A percentile compares a stretch with the other conserved stretches of the same genome.
These are phyloP conservation scores for Quercus aquifolioides DNA, from an alignment of 306 rosid genomes.

Conservation along the genomic window DNA sequence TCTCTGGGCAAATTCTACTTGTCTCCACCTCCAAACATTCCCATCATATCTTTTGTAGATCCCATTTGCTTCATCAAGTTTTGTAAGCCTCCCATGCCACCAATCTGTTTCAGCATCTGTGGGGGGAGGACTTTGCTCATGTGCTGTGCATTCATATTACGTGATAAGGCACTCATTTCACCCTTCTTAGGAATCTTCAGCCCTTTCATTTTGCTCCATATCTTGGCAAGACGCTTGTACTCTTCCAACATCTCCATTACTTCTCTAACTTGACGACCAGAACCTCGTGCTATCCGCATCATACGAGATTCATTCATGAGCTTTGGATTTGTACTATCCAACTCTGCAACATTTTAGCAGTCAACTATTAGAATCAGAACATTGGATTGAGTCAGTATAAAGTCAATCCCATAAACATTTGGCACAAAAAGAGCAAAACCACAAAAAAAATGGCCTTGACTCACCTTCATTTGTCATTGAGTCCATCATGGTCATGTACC, in stretches of 20 bases:
- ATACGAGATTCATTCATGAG: slow-evolving; percentile 72
- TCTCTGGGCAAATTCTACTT: slow-evolving; percentile 21
- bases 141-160: slow-evolving; percentile 82
- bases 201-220: slow-evolving; percentile 80
- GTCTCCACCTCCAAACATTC: slow-evolving; percentile 76
- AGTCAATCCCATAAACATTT: not conserved
- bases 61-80: slow-evolving; percentile 92
- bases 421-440: not conserved
- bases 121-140: slow-evolving; percentile 87
- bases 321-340: slow-evolving; percentile 82
- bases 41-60: slow-evolving; percentile 76
- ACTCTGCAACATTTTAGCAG: slow-evolving; percentile 44
- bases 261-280: slow-evolving; percentile 65
- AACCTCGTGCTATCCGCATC: slow-evolving; percentile 81
- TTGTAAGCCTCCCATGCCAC: slow-evolving; percentile 83
- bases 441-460: slow-evolving; percentile 14
- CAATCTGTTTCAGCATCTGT: slow-evolving; percentile 82
- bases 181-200: slow-evolving; percentile 85
- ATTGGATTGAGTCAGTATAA: slow-evolving; percentile 1
- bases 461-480: slow-evolving; percentile 92
- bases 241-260: slow-evolving; percentile 86
- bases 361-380: slow-evolving; percentile 14
- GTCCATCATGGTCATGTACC: slow-evolving; percentile 98
- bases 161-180: slow-evolving; percentile 61
- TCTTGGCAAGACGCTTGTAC: slow-evolving; percentile 78